Conservation (phyloP, 495 filamentous ascomycete species). For the Aspergillus panamensis region DNA sequence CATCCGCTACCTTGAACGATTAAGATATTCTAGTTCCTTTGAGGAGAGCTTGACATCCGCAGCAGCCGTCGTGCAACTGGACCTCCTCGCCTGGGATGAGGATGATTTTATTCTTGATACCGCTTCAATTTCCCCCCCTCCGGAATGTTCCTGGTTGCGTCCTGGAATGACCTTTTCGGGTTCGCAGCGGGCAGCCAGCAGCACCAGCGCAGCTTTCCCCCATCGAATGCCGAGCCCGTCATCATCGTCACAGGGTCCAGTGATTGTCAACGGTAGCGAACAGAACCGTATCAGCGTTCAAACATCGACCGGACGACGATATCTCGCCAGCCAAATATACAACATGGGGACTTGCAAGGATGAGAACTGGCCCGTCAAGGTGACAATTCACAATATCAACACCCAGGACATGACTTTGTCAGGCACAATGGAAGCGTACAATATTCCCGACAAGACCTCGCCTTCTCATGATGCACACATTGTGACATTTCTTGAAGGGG, state of each 20-base stretch:
- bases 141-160: conserved; percentile 62
- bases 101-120: conserved; percentile 64
- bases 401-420: conserved; percentile 60
- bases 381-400: conserved; percentile 67
- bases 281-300: conserved; percentile 32
- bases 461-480: conserved; percentile 59
- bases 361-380: conserved; percentile 70
- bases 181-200: conserved; percentile 50
- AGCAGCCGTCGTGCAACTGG: conserved; percentile 42
- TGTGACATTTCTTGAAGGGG: conserved; percentile 70
- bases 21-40: conserved; percentile 53
- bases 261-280: conserved; percentile 42
- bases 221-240: conserved; percentile 30
- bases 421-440: conserved; percentile 76
- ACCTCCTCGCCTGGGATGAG: conserved; percentile 44
- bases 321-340: conserved; percentile 34
- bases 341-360: conserved; percentile 35
- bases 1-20: conserved; percentile 60
- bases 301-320: conserved; percentile 35
- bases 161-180: conserved; percentile 63
- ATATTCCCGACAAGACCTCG: conserved; percentile 59
- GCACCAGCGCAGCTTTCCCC: conserved; percentile 26
- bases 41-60: conserved; percentile 56
- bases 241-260: conserved; percentile 29
- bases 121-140: conserved; percentile 48